Evolutionary conservation across 2,329 filamentous ascomycete genomes (phyloP), one percentile per base, ranked within the genome.

Genomic region (Alternaria metachromatica): DNA sequence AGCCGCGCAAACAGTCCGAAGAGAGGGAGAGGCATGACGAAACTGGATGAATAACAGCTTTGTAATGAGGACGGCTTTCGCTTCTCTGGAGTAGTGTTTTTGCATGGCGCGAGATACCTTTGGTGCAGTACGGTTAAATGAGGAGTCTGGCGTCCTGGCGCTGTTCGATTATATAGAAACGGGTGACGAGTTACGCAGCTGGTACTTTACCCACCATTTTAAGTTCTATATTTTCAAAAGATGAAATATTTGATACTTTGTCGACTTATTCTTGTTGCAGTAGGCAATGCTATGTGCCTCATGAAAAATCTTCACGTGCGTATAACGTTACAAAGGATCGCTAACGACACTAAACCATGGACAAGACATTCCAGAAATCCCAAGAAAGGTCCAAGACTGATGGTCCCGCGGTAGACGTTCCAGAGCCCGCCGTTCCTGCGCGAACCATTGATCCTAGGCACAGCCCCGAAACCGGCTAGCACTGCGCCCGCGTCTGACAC

Each of bases 1-100:
- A 84, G 83, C 72, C 72, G 83, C 15, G 76, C 80, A 55, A 82
- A 77, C 20, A 85, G 83, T 71, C 86, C 86, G 12, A 84, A 82
- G 53, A 82, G 84, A 55, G 66, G 28, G 48, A 57, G 64, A 55
- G 64, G 58, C n/a, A 68, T 71, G 65, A 61, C 55, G 15, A 67
- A 63, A 60, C 23, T 72, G 48, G 70, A 74, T 15, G 69, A 73
- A 45, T 73, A 30, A 65, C 44, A 9, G 41, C 13, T 37, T 37
- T n/a, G 37, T n/a, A 37, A n/a, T 23, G 20, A 53, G 20, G 49
- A 53, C 13, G 28, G 13, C 15, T 3, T 53, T 53, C 5, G 37
- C 6, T 5, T 23, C 5, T 37, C 3, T 18, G 49, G 28, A 28
- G 30, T 6, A 15, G 9, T 37, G 20, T 53, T 51, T 12, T n/a